Percentiles rank a stretch among this genome's conserved stretches.
Conservation (phyloP, 2,329 filamentous ascomycete species). For the Colletotrichum tabaci region DNA sequence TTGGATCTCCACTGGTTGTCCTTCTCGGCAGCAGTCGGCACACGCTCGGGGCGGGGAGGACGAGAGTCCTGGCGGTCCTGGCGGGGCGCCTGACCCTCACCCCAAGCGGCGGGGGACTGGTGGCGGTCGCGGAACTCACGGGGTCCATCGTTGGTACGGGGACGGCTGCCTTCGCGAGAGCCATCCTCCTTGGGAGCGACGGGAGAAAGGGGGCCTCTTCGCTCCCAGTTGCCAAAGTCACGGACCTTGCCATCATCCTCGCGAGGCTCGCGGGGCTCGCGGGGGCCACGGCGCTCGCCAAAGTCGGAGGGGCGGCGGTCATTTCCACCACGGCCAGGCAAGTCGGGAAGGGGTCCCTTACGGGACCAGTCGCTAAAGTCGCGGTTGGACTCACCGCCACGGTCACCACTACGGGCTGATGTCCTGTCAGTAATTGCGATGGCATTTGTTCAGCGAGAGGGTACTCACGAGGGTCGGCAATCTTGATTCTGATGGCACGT, state of each 20-base stretch:
- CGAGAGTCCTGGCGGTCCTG: slow-evolving; percentile 84
- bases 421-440: slow-evolving; percentile 53
- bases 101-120: slow-evolving; percentile 83
- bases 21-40: slow-evolving; percentile 89
- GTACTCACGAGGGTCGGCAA: slow-evolving; percentile 95
- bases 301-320: slow-evolving; percentile 64
- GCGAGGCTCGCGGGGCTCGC: slow-evolving; percentile 74
- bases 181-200: slow-evolving; percentile 66
- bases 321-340: slow-evolving; percentile 69
- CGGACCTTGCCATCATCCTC: slow-evolving; percentile 81
- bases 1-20: slow-evolving; percentile 93
- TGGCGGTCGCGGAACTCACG: slow-evolving; percentile 73
- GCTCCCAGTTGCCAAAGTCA: slow-evolving; percentile 93
- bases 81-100: slow-evolving; percentile 71
- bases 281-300: slow-evolving; percentile 56
- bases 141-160: slow-evolving; percentile 71
- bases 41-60: slow-evolving; percentile 74
- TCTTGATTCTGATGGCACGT: slow-evolving; percentile 91
- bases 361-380: slow-evolving; percentile 94
- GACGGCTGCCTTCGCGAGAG: slow-evolving; percentile 69
- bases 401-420: slow-evolving; percentile 85
- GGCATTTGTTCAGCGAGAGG: not conserved
- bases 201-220: slow-evolving; percentile 91
- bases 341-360: slow-evolving; percentile 87
- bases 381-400: slow-evolving; percentile 75